A percentile compares a stretch with the other conserved stretches of the same genome.
phyloP scores from a whole-genome alignment of 139 green algal genomes.

The Coccomyxa sp. region DNA sequence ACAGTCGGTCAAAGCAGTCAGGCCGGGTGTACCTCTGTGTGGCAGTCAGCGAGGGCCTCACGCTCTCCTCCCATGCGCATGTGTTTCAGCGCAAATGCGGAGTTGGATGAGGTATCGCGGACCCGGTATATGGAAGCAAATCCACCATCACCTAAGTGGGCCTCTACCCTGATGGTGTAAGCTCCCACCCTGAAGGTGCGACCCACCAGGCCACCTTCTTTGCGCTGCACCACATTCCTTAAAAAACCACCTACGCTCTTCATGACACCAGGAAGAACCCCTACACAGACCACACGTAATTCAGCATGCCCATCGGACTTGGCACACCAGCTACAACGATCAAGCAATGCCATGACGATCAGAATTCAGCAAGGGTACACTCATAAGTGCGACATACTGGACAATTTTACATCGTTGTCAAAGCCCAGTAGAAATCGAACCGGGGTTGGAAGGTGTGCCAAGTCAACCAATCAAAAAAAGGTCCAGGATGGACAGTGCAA shows the following conservation, averaged over 20 bases:
- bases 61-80: constrained; percentile 53
- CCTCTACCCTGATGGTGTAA: constrained; percentile 42
- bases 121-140: constrained; percentile 70
- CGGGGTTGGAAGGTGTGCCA: too few relatives aligned
- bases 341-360: too few relatives aligned
- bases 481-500: too few relatives aligned
- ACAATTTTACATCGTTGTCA: too few relatives aligned
- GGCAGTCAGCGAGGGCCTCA: constrained; percentile 41
- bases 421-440: too few relatives aligned
- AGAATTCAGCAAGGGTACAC: too few relatives aligned
- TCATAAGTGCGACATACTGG: too few relatives aligned
- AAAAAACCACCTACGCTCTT: constrained; percentile 3
- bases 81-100: constrained; percentile 74
- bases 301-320: background rate
- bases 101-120: constrained; percentile 33
- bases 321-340: too few relatives aligned
- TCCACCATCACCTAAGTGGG: constrained; percentile 49
- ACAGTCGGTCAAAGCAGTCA: background rate
- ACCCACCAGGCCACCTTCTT: constrained; percentile 18
- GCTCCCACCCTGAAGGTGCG: constrained; percentile 16
- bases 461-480: too few relatives aligned
- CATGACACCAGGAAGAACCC: background rate
- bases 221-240: constrained; percentile 1
- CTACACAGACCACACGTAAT: background rate
- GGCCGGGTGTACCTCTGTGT: constrained; percentile 16